phyloP scores from a whole-genome alignment of 2,329 filamentous ascomycete genomes.

The Arthroderma sp. region DNA sequence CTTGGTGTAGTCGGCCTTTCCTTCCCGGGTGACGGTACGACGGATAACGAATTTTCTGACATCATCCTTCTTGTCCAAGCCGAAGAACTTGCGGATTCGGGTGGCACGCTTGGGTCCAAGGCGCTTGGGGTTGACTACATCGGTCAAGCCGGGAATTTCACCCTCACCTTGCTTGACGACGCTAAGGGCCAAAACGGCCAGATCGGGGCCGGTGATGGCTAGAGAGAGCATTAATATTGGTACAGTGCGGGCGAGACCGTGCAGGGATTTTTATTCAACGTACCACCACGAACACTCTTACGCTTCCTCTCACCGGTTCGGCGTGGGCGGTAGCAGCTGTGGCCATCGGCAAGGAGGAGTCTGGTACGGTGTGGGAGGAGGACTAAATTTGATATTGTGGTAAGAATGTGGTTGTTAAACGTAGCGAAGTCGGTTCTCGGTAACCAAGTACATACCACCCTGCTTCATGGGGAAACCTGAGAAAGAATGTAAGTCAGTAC shows the following conservation, averaged over 20 bases:
- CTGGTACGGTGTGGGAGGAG: conserved; percentile 96
- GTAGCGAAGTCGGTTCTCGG: conserved; percentile 1
- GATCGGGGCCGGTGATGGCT: conserved; percentile 94
- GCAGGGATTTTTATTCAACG: background rate
- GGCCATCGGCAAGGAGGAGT: conserved; percentile 86
- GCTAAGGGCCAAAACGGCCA: conserved; percentile 84
- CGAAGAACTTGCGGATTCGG: conserved; percentile 99
- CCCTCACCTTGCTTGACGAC: conserved; percentile 96
- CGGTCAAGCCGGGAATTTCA: conserved; percentile 92
- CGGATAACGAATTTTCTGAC: conserved; percentile 99
- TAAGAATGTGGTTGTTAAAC: background rate
- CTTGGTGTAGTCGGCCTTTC: conserved; percentile 98
- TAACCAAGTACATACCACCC: conserved; percentile 45
- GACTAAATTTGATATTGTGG: conserved; percentile 30
- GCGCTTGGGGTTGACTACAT: conserved; percentile 96
- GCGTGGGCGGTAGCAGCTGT: conserved; percentile 97
- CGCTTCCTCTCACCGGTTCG: conserved; percentile 98
- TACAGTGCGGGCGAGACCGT: background rate
- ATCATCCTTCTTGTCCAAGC: conserved; percentile 99
- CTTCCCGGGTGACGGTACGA: conserved; percentile 92
- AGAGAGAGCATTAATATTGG: conserved; percentile 4
- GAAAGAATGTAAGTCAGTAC: conserved; percentile 16
- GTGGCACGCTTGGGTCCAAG: conserved; percentile 98
- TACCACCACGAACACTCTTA: conserved; percentile 83
- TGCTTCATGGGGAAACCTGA: conserved; percentile 98